Evolutionary conservation across 1,284 basidiomycete genomes (phyloP).

Genomic region (Rhodotorula sp.): DNA sequence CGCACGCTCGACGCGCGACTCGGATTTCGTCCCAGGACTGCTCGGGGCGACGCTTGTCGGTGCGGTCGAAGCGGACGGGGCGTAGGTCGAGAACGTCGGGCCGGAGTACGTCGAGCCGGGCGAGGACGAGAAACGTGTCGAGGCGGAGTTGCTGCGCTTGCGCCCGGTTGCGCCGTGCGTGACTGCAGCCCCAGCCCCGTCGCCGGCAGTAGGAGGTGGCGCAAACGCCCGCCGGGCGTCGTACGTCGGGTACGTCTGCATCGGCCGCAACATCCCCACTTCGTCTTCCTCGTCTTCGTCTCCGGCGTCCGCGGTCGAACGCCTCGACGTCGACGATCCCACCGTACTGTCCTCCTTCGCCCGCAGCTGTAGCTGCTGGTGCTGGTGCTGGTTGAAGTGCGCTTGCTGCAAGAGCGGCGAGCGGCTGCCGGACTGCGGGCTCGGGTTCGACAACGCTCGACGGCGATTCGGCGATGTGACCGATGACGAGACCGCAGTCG

Average conservation of each 20-base stretch:
- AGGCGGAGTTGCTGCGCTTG: slow-evolving; percentile 30
- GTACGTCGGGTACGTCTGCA: neutral
- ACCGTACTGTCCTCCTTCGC: neutral
- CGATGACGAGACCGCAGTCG: neutral
- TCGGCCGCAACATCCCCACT: neutral
- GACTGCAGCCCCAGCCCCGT: too few relatives aligned
- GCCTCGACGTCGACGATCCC: neutral
- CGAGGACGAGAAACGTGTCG: slow-evolving; percentile 29
- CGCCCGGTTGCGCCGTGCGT: neutral
- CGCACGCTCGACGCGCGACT: neutral
- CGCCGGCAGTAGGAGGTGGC: neutral
- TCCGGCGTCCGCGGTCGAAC: neutral
- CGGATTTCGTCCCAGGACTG: neutral
- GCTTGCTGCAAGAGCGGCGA: slow-evolving; percentile 16
- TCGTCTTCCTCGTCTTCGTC: neutral
- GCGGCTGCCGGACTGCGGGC: neutral
- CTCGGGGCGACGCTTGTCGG: slow-evolving; percentile 35
- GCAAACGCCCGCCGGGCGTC: neutral
- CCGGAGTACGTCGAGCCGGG: slow-evolving; percentile 33
- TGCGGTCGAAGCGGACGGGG: slow-evolving; percentile 40
- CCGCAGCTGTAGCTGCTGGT: neutral
- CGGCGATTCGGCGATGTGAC: neutral
- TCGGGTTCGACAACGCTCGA: slow-evolving; percentile 12
- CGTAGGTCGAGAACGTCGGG: slow-evolving; percentile 28
- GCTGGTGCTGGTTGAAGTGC: slow-evolving; percentile 1